Evolutionary conservation across 345 rosid genomes (phyloP).

Genomic region (Populus simonii): DNA sequence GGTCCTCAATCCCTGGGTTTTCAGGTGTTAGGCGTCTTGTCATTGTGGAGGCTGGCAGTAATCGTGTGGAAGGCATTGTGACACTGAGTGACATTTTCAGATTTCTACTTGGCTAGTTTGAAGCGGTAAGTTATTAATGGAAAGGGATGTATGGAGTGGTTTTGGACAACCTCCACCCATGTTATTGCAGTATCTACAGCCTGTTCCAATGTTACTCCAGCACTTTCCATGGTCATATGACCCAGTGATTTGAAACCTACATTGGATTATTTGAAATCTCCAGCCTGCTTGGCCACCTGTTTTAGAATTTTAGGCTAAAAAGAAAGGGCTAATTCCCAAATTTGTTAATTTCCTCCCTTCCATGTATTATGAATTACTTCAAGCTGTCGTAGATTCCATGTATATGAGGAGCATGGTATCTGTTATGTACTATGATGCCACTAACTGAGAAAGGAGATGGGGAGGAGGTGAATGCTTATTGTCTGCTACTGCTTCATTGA

Average conservation of each 20-base stretch:
- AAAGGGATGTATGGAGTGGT: conserved; percentile 17
- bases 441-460: conserved; percentile 7
- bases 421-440: conserved; percentile 24
- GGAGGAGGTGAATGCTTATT: conserved; percentile 16
- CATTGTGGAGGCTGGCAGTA: conserved; percentile 36
- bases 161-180: background rate
- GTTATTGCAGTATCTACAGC: conserved; percentile 22
- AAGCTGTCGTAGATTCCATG: conserved; percentile 30
- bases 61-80: conserved; percentile 33
- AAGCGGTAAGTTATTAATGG: conserved; percentile 2
- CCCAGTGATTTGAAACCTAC: conserved; percentile 16
- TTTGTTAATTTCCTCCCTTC: conserved; percentile 25
- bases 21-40: conserved; percentile 35
- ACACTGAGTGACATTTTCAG: conserved; percentile 29
- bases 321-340: conserved; percentile 23
- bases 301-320: conserved; percentile 37
- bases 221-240: conserved; percentile 8
- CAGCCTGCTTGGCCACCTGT: conserved; percentile 29
- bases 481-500: conserved; percentile 14
- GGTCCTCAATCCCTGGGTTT: background rate
- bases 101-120: conserved; percentile 34
- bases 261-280: conserved; percentile 15
- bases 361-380: conserved; percentile 1
- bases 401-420: conserved; percentile 25
- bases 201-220: conserved; percentile 1